Evolutionary conservation across 2,329 filamentous ascomycete species (phyloP).

Genomic region (Ophiostoma montium): DNA sequence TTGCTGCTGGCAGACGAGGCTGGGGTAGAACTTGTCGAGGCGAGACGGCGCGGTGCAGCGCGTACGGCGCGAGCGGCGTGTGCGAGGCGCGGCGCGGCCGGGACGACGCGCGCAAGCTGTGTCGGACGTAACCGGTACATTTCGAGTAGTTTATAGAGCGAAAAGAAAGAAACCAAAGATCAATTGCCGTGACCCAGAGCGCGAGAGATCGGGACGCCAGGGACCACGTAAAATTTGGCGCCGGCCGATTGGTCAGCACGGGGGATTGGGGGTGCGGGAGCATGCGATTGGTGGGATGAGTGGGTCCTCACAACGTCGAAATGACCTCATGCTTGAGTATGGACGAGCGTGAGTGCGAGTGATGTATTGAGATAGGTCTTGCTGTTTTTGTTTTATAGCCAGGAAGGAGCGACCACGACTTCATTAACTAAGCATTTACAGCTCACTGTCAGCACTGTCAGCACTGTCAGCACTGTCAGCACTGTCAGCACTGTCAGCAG

Average conservation of each 20-base stretch:
- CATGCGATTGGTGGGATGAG: background rate
- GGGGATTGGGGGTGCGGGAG: background rate
- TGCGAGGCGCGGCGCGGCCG: conserved; percentile 21
- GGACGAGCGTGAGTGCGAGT: too few relatives aligned
- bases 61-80: conserved; percentile 23
- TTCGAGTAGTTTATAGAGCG: too few relatives aligned
- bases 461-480: too few relatives aligned
- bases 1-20: conserved; percentile 50
- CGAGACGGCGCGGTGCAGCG: conserved; percentile 37
- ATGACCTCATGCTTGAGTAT: too few relatives aligned
- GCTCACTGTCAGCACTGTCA: too few relatives aligned
- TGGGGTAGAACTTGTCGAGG: conserved; percentile 36
- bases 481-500: too few relatives aligned
- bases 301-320: background rate
- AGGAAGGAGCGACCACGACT: too few relatives aligned
- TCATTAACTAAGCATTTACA: too few relatives aligned
- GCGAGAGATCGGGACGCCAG: background rate
- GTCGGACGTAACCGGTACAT: conserved; percentile 43
- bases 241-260: conserved; percentile 8
- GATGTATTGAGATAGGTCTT: too few relatives aligned
- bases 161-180: too few relatives aligned
- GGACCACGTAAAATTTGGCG: conserved; percentile 6
- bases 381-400: too few relatives aligned
- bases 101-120: conserved; percentile 25
- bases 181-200: too few relatives aligned